Percentiles rank a stretch among this genome's conserved stretches.
phyloP scores from a whole-genome alignment of 2,329 filamentous ascomycete genomes.

The Sporothrix dimorphospora region DNA sequence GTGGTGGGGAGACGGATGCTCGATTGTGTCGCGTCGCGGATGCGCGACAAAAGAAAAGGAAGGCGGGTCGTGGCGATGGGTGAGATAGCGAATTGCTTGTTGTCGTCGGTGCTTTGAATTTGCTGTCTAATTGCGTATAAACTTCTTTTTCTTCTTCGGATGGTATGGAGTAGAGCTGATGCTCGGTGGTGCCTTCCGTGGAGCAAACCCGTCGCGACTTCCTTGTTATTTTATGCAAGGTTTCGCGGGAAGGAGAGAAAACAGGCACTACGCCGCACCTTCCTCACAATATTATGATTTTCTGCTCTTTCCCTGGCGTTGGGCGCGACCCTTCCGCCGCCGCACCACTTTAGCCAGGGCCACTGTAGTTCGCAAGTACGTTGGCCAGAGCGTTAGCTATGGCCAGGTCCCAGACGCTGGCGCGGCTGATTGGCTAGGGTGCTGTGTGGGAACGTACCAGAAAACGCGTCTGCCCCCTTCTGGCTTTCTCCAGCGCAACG shows the following conservation, averaged over 20 bases:
- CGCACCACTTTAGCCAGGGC: slow-evolving; percentile 12
- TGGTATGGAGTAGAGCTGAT: background rate
- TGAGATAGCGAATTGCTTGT: background rate
- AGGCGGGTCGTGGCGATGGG: background rate
- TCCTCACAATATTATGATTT: slow-evolving; percentile 19
- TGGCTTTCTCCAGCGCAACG: slow-evolving; percentile 21
- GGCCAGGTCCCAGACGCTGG: background rate
- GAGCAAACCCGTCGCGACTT: slow-evolving; percentile 22
- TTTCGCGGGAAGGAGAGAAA: slow-evolving; percentile 12
- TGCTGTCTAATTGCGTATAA: background rate
- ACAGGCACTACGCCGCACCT: background rate
- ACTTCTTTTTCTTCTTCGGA: background rate
- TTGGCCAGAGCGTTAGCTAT: background rate
- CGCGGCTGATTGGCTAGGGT: background rate
- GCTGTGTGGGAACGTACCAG: background rate
- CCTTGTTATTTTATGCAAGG: slow-evolving; percentile 19
- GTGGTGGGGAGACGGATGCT: slow-evolving; percentile 4
- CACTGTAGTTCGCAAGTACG: background rate
- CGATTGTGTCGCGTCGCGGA: slow-evolving; percentile 21
- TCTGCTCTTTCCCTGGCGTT: background rate
- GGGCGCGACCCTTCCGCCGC: background rate
- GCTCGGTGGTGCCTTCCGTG: slow-evolving; percentile 20
- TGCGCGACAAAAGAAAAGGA: background rate
- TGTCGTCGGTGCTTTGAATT: background rate
- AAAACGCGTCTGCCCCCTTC: slow-evolving; percentile 23